Base-by-base conservation (phyloP, 257 asterid species). In the Nicotiana obtusifolia region DNA sequence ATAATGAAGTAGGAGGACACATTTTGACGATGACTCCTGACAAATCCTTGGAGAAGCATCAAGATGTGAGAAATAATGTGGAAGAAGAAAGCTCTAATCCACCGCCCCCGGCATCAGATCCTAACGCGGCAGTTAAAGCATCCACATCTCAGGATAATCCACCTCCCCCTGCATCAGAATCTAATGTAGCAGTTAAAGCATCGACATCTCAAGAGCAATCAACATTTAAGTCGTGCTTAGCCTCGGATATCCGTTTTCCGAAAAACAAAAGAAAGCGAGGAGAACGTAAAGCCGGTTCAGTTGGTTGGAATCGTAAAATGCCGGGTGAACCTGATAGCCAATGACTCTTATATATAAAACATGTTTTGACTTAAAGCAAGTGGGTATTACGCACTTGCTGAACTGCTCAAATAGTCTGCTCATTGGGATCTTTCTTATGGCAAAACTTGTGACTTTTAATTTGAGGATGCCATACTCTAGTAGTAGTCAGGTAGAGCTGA, bases 211-310 rank as follows among this genome's bases (percentile, higher is more conserved):
- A 83, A 26, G 89, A 47, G 7, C 89, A 86, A 24, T 84, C 90
- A 11, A 69, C 82, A 31, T 84, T 88, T 49, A 89, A 80, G 53
- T 78, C 90, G n/a, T 84, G 89, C 81, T 87, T 88, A 62, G 88
- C 92, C 80, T 82, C 92, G 2, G 91, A 88, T 56, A 75, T 92
- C 14, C 89, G 88, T 41, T 89, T 94, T 81, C 98, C 97, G 10
- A 90, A 83, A 56, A 91, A 90, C 77, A 94, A 94, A 88, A 89
- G 97, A 84, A 92, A 94, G 83, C 90, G 97, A 15, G 98, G 98
- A 35, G 98, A 92, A 83, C 97, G 98, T 35, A 92, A 89, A 86
- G 97, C 94, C 13, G 90, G 94, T 76, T 87, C 93, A 30, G 88
- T 84, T 73, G 90, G 91, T 24, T 94, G 97, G 98, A 89, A 87